phyloP scores from a whole-genome alignment of 345 rosid species.

The Geranium rotundifolium region DNA sequence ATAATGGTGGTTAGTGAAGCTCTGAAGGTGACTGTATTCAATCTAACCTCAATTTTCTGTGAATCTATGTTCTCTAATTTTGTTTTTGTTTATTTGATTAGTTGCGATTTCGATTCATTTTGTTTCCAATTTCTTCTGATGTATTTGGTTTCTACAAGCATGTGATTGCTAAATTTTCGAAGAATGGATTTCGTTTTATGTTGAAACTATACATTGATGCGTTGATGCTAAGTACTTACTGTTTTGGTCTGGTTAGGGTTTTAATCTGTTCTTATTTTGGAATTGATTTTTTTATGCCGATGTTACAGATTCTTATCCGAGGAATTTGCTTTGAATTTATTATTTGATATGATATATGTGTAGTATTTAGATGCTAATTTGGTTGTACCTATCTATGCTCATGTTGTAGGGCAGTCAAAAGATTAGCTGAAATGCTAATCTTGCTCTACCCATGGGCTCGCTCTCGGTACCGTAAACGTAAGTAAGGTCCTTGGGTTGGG shows the following conservation, averaged over 20 bases:
- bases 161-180: background rate
- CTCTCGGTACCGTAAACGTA: too few species aligned
- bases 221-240: background rate
- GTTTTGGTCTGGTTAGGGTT: background rate
- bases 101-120: background rate
- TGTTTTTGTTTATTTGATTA: too few species aligned
- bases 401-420: too few species aligned
- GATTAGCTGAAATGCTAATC: too few species aligned
- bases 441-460: too few species aligned
- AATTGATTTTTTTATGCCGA: too few species aligned
- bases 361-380: background rate
- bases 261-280: too few species aligned
- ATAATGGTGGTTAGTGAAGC: background rate
- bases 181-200: background rate
- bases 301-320: too few species aligned
- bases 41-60: background rate
- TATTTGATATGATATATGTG: background rate
- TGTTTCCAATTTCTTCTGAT: background rate
- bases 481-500: too few species aligned
- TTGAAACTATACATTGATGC: background rate
- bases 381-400: too few species aligned
- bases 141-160: background rate
- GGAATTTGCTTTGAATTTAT: background rate
- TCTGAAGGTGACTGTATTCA: background rate
- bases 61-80: background rate